Evolutionary conservation across 2,329 filamentous ascomycete species (phyloP), one percentile per base, ranked within the genome.

Genomic region (Nothophaeocryptopus gaeumannii): DNA sequence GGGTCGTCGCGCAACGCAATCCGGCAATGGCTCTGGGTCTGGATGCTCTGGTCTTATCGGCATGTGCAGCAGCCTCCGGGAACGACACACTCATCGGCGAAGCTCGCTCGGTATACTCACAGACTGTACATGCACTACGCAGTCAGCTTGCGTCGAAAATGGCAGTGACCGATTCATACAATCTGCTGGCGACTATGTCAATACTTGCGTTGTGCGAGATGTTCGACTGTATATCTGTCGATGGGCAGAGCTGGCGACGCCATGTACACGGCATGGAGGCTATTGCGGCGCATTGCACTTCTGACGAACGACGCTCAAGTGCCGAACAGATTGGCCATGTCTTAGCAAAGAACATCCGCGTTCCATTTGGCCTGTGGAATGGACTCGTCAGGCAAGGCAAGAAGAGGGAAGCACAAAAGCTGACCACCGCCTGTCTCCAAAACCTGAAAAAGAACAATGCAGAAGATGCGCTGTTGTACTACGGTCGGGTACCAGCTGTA

Each of bases 281-380:
- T 14, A 31, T 50, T 12, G 42, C 42, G 29, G n/a, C 40, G 10
- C 13, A 33, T 9, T 32, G 29, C 4, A 32, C 3, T n/a, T 14
- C 39, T 32, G 29, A 34, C 3, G 30, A 32, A 33, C 39, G 30
- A 15, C 39, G 29, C 2, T 13, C 30, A 15, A 43, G 40, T 32
- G 40, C 30, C 3, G 40, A 46, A 26, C 35, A 39, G 10, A 36
- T 36, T 11, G 44, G 35, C 2, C 39, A 36, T 26, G 36, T 39
- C 11, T 37, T 52, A 7, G 44, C 45, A 30, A 41, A 36, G 34
- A 37, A 12, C 9, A 47, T 52, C 2, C 13, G 45, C 8, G 31
- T 52, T 5, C 49, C 45, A 2, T 39, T 47, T 13, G 49, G 43
- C 10, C 16, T 51, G 8, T 51, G 49, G 49, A 34, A 47, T 20